A percentile compares a stretch with the other conserved stretches of the same genome.
These are phyloP conservation scores for Martiniozyma abietophila DNA, from an alignment of 805 yeast genomes.

Conservation along the genomic window DNA sequence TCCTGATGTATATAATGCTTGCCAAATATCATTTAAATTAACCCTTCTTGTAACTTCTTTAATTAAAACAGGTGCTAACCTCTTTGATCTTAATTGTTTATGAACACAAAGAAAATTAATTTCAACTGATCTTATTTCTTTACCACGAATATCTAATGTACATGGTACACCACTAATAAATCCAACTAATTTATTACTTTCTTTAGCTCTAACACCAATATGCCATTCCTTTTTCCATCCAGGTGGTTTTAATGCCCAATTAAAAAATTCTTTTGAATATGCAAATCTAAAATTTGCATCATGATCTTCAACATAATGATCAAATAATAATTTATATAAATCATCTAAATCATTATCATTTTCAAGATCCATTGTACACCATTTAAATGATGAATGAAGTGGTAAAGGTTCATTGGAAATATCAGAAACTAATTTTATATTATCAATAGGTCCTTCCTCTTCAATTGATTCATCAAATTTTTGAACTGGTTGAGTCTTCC, in stretches of 20 bases:
- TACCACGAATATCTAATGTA: slow-evolving; percentile 44
- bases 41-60: slow-evolving; percentile 92
- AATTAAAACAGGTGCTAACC: slow-evolving; percentile 89
- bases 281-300: slow-evolving; percentile 90
- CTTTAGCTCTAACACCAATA: slow-evolving; percentile 83
- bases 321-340: slow-evolving; percentile 70
- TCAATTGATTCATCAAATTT: slow-evolving; percentile 54
- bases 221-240: slow-evolving; percentile 89
- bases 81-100: slow-evolving; percentile 85
- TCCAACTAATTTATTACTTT: slow-evolving; percentile 71
- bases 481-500: slow-evolving; percentile 97
- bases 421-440: slow-evolving; percentile 55
- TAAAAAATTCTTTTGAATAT: slow-evolving; percentile 70
- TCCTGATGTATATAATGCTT: slow-evolving; percentile 93
- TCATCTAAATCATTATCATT: slow-evolving; percentile 54
- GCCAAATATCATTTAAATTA: slow-evolving; percentile 80
- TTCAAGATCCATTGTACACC: slow-evolving; percentile 70
- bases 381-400: slow-evolving; percentile 72
- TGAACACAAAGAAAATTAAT: slow-evolving; percentile 93
- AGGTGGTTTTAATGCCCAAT: slow-evolving; percentile 92
- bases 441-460: slow-evolving; percentile 75
- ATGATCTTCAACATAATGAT: slow-evolving; percentile 89
- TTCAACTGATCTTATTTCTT: slow-evolving; percentile 57
- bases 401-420: slow-evolving; percentile 65
- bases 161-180: slow-evolving; percentile 90